Base-by-base conservation (phyloP, 2,329 filamentous ascomycete genomes). In the Neopestalotiopsis clavispora region DNA sequence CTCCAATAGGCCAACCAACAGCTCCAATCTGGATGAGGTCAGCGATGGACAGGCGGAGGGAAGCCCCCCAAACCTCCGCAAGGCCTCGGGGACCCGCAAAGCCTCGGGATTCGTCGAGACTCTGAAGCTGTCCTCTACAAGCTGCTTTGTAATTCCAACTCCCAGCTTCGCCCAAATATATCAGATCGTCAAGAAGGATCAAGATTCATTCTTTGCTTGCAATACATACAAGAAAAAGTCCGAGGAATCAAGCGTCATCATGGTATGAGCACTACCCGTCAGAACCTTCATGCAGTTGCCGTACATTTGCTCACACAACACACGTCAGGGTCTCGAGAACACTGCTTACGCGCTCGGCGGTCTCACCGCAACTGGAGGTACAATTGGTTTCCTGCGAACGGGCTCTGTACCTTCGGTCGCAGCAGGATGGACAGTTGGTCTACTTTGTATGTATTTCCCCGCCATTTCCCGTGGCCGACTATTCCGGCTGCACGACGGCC, bases 361-460 rank as follows among this genome's bases (percentile, higher is more conserved):
- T 72, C 86, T 98, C 69, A 98, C 95, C 69, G 94, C 95, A 65
- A 87, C 92, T 68, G 96, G 96, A 75, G 96, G 96, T 72, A 91
- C 93, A 70, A 92, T 93, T 78, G 96, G 96, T 78, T 99, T 94
- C 82, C 85, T 91, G 59, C 91, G 91, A 79, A 96, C 95, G 0
- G 89, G 94, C 69, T 98, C 95, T 30, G 80, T 97, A 64, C 95
- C 95, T 49, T 97, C 94, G 13, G 87, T 98, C 74, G 90, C 89
- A 13, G 96, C 96, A 14, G 96, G 96, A 66, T 85, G 94, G 73
- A 91, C 91, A 42, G 94, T 99, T 73, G 96, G 96, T 64, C 74
- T 86, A 14, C 79, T 90, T 20, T 90, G 87, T 89, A 83, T 60
- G 84, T 80, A 45, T 69, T 62, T 40, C 64, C 6, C 23, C 10